Conservation (phyloP, 257 asterid species). For the Lantana camara region DNA sequence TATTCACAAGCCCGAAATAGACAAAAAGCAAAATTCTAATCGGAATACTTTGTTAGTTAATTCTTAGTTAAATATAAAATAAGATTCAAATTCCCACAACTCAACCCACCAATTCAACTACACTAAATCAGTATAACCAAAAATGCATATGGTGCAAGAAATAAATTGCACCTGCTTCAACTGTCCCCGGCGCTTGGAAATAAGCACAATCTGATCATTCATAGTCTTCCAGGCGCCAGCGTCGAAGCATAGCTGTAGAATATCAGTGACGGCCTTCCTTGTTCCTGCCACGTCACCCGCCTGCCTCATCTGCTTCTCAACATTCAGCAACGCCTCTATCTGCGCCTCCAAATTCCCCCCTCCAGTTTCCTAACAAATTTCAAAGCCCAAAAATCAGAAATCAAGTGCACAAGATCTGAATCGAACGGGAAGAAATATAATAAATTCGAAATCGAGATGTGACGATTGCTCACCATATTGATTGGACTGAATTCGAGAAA, state of each 20-base stretch:
- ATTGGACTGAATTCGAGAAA: constrained; percentile 8
- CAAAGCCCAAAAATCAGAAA: too few relatives aligned
- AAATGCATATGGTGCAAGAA: neutral
- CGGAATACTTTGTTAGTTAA: neutral
- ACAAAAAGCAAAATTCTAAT: too few relatives aligned
- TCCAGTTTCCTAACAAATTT: constrained; percentile 58
- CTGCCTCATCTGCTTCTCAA: constrained; percentile 96
- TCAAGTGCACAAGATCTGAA: constrained; percentile 31
- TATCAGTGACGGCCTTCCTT: constrained; percentile 81
- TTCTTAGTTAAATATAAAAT: neutral
- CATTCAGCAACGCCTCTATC: constrained; percentile 75
- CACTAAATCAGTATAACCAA: neutral
- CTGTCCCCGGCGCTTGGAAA: constrained; percentile 97
- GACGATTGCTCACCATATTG: constrained; percentile 26
- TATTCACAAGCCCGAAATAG: too few relatives aligned
- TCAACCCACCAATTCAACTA: constrained; percentile 11
- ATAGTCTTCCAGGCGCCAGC: constrained; percentile 86
- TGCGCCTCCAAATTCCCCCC: constrained; percentile 67
- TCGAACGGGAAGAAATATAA: neutral
- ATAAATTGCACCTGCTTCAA: constrained; percentile 68
- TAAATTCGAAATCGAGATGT: constrained; percentile 25
- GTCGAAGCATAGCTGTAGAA: constrained; percentile 86
- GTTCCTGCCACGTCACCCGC: constrained; percentile 86
- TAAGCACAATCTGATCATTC: constrained; percentile 82
- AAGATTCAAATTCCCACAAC: constrained; percentile 19